phyloP scores from a whole-genome alignment of 2,329 filamentous ascomycete species.

The Penicillium corylophilum region DNA sequence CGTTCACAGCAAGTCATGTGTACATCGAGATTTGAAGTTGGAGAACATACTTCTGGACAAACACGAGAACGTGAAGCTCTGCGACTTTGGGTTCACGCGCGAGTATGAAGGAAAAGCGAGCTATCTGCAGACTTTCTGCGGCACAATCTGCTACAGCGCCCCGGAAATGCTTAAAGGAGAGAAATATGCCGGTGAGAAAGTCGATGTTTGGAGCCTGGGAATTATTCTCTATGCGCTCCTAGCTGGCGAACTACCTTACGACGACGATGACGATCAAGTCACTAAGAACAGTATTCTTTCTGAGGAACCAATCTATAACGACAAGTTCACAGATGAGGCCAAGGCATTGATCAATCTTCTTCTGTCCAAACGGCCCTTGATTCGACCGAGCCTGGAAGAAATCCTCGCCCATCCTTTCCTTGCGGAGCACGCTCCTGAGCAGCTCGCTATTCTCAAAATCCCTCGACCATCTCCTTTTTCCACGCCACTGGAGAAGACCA shows the following conservation, averaged over 20 bases:
- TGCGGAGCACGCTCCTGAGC: conserved; percentile 78
- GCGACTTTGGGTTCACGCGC: conserved; percentile 96
- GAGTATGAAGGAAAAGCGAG: conserved; percentile 96
- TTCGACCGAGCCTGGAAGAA: conserved; percentile 78
- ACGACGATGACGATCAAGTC: conserved; percentile 87
- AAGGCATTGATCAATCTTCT: conserved; percentile 72
- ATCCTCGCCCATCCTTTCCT: conserved; percentile 87
- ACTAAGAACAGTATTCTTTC: conserved; percentile 83
- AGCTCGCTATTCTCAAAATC: conserved; percentile 83
- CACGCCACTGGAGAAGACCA: conserved; percentile 84
- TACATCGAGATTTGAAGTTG: conserved; percentile 93
- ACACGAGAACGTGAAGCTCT: conserved; percentile 93
- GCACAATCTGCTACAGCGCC: conserved; percentile 95
- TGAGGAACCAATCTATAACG: conserved; percentile 81
- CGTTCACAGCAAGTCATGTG: conserved; percentile 91
- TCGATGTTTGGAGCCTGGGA: conserved; percentile 96
- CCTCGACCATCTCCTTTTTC: conserved; percentile 80
- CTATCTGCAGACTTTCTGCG: conserved; percentile 95
- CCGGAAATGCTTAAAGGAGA: conserved; percentile 98
- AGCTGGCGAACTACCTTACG: conserved; percentile 82
- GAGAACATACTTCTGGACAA: conserved; percentile 97
- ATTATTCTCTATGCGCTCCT: conserved; percentile 85
- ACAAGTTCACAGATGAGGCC: conserved; percentile 74
- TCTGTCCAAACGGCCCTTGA: conserved; percentile 85
- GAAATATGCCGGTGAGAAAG: conserved; percentile 96